Evolutionary conservation across 2,329 filamentous ascomycete species (phyloP), one percentile per base, ranked within the genome.

Genomic region (Drechslerella coelobrocha): DNA sequence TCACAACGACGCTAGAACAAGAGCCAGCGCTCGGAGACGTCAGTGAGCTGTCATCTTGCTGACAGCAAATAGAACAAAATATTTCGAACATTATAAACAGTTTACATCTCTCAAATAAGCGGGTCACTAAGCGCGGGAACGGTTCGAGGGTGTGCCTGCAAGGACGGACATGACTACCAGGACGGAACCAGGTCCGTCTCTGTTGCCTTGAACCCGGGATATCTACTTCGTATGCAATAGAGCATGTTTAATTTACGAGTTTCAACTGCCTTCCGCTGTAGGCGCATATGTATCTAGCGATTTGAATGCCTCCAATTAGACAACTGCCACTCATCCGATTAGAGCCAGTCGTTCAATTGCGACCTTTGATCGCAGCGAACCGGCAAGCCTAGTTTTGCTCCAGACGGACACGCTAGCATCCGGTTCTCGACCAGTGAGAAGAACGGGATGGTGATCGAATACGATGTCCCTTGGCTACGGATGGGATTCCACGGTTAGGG

Each of bases 31-130:
- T n/a, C n/a, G n/a, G n/a, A n/a, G n/a, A n/a, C n/a, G n/a, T n/a
- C n/a, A n/a, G n/a, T n/a, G n/a, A n/a, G n/a, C n/a, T n/a, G n/a
- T n/a, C n/a, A n/a, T n/a, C n/a, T n/a, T n/a, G n/a, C n/a, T n/a
- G n/a, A n/a, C n/a, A n/a, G n/a, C n/a, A n/a, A n/a, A n/a, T n/a
- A n/a, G n/a, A n/a, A n/a, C n/a, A n/a, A n/a, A n/a, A n/a, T n/a
- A n/a, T 39, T 39, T 5, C 43, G 14, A 21, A 19, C 43, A 21
- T 10, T 9, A 21, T 48, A 14, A 48, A 10, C n/a, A 48, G 43
- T 19, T 26, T 19, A n/a, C n/a, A n/a, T n/a, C n/a, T 48, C 45
- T 66, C 61, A 52, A 63, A 65, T 45, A 54, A 41, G 31, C 34
- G n/a, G n/a, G n/a, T n/a, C n/a, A n/a, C n/a, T n/a, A 19, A 45